Conservation (phyloP, 2,329 filamentous ascomycete species). For the Exophiala phaeomuriformis region DNA sequence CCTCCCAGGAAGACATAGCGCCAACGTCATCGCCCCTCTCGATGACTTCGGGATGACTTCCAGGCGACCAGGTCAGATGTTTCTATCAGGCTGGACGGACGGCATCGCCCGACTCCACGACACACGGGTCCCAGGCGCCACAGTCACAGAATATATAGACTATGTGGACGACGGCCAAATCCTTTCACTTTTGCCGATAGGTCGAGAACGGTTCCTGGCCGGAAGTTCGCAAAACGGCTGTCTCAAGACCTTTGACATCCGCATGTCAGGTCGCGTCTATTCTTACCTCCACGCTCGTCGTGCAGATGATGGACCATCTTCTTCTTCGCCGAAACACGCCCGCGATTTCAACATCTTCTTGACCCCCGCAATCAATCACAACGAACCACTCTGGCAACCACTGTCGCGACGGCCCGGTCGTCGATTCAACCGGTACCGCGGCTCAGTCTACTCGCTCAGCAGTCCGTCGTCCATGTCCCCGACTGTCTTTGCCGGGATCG, state of each 20-base stretch:
- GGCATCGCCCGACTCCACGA: constrained; percentile 54
- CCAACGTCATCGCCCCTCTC: constrained; percentile 36
- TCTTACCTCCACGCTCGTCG: constrained; percentile 20
- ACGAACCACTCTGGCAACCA: constrained; percentile 20
- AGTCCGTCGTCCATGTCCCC: constrained; percentile 40
- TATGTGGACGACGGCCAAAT: constrained; percentile 52
- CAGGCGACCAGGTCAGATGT: constrained; percentile 42
- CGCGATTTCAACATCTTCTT: constrained; percentile 40
- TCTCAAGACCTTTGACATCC: constrained; percentile 57
- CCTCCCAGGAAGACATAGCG: constrained; percentile 25
- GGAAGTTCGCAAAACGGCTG: constrained; percentile 52
- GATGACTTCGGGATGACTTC: constrained; percentile 23
- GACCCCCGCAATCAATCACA: constrained; percentile 27
- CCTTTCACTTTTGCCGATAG: constrained; percentile 52
- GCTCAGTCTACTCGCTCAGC: constrained; percentile 41
- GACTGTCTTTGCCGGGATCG: constrained; percentile 41
- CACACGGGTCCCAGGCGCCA: constrained; percentile 45
- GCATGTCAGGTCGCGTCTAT: constrained; percentile 42
- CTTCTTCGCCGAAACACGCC: neutral
- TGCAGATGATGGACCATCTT: neutral
- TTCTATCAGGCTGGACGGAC: constrained; percentile 55
- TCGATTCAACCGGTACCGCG: constrained; percentile 33
- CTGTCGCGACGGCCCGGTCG: constrained; percentile 11
- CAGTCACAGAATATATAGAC: constrained; percentile 48
- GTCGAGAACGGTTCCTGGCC: constrained; percentile 50